Evolutionary conservation across 2,329 filamentous ascomycete species (phyloP).

Genomic region (Elsinoe perseae): DNA sequence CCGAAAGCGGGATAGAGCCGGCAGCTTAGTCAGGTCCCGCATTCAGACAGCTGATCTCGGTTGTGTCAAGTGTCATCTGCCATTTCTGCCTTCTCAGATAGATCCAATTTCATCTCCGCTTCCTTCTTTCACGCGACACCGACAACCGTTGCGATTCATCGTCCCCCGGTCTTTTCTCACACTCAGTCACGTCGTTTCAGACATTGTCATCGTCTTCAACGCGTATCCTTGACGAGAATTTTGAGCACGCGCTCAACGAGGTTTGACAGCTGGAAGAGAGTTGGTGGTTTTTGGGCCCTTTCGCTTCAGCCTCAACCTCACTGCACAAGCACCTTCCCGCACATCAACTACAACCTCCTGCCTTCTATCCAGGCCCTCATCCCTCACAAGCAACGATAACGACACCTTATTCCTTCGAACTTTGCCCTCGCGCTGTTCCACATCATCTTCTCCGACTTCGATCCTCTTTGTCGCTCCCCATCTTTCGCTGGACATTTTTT

Average conservation of each 20-base stretch:
- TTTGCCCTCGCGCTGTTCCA: not conserved
- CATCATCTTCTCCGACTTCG: not conserved
- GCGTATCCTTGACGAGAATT: conserved; percentile 5
- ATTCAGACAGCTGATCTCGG: not conserved
- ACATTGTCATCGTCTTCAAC: conserved; percentile 6
- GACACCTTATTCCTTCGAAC: not conserved
- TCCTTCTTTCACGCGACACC: not conserved
- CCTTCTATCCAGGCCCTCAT: not conserved
- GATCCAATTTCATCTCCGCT: not conserved
- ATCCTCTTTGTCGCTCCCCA: conserved; percentile 2
- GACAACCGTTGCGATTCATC: conserved; percentile 12
- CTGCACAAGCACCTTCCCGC: conserved; percentile 1
- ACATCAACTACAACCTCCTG: not conserved
- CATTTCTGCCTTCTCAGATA: not conserved
- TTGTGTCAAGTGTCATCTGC: not conserved
- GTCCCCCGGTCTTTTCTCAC: conserved; percentile 13
- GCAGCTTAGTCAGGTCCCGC: not conserved
- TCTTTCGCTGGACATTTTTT: conserved; percentile 12
- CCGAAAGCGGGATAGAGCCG: not conserved
- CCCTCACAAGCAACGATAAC: not conserved
- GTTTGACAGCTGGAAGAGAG: conserved; percentile 3
- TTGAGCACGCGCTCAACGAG: conserved; percentile 4
- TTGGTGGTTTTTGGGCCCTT: conserved; percentile 9
- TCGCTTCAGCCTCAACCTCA: conserved; percentile 8
- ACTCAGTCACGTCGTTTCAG: conserved; percentile 15